These are phyloP conservation scores for Hydnomerulius pinastri DNA, from an alignment of 768 basidiomycete species.

Conservation along the genomic window DNA sequence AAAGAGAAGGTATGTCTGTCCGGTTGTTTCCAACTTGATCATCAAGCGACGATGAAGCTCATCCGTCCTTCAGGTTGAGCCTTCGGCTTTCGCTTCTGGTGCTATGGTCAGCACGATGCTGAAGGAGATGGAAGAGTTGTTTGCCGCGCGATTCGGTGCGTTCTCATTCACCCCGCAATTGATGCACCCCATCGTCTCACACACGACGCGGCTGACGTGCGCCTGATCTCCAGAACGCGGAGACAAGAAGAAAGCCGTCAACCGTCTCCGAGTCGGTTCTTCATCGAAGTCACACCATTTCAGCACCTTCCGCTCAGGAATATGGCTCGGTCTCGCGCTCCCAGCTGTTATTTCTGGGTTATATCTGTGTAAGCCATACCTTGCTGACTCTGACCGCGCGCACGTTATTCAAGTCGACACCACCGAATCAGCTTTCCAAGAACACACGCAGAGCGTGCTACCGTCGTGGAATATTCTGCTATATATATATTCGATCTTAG, in stretches of 20 bases:
- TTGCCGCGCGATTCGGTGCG: constrained; percentile 76
- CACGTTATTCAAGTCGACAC: not conserved
- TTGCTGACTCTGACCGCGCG: not conserved
- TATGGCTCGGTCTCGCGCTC: constrained; percentile 69
- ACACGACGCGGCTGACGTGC: not conserved
- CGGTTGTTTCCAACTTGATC: not conserved
- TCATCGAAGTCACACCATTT: constrained; percentile 62
- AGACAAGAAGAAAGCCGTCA: constrained; percentile 75
- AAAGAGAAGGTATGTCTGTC: constrained; percentile 59
- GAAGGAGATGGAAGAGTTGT: constrained; percentile 74
- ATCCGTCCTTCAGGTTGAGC: constrained; percentile 54
- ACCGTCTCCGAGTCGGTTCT: constrained; percentile 57
- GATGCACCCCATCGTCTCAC: too few species aligned
- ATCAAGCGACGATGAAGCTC: not conserved
- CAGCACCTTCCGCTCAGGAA: constrained; percentile 74
- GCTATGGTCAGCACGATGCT: constrained; percentile 64
- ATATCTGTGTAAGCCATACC: constrained; percentile 47
- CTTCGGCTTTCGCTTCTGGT: constrained; percentile 66
- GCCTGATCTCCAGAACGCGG: constrained; percentile 49
- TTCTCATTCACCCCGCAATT: too few species aligned
- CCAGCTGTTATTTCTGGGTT: constrained; percentile 69
- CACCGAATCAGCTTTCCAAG: constrained; percentile 50
- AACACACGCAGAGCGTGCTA: constrained; percentile 51
- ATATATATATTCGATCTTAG: constrained; percentile 73
- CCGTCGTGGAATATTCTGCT: constrained; percentile 75